Conservation (phyloP, 2,329 filamentous ascomycete genomes). For the Drechslerella dactyloides region DNA sequence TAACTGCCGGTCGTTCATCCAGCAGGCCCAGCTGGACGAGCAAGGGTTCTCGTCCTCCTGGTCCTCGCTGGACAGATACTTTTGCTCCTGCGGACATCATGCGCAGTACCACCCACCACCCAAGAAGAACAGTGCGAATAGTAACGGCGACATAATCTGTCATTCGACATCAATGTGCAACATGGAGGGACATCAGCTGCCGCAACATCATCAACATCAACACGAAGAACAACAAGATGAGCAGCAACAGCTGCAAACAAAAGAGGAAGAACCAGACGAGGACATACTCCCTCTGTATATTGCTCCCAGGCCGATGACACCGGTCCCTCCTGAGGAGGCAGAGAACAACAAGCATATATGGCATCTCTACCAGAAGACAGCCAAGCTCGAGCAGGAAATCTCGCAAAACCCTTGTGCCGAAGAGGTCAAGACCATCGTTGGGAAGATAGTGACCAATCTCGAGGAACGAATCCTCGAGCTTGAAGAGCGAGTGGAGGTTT, state of each 20-base stretch:
- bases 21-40: conserved; percentile 35
- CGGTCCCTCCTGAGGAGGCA: conserved; percentile 36
- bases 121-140: conserved; percentile 31
- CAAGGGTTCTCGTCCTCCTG: conserved; percentile 38
- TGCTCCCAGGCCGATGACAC: conserved; percentile 32
- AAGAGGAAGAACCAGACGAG: conserved; percentile 26
- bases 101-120: conserved; percentile 48
- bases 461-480: conserved; percentile 39
- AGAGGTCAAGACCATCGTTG: conserved; percentile 34
- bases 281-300: conserved; percentile 18
- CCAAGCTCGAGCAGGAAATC: conserved; percentile 44
- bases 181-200: conserved; percentile 17
- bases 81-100: conserved; percentile 50
- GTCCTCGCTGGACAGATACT: conserved; percentile 50
- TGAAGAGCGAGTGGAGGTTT: conserved; percentile 29
- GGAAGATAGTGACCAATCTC: conserved; percentile 24
- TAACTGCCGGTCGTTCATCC: conserved; percentile 44
- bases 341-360: conserved; percentile 49
- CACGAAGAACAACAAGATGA: not conserved
- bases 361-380: conserved; percentile 50
- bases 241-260: conserved; percentile 18
- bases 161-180: conserved; percentile 29
- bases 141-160: conserved; percentile 14
- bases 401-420: conserved; percentile 40
- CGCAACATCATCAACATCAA: not conserved